phyloP scores from a whole-genome alignment of 2,329 filamentous ascomycete species.

The Aspergillus jensenii region DNA sequence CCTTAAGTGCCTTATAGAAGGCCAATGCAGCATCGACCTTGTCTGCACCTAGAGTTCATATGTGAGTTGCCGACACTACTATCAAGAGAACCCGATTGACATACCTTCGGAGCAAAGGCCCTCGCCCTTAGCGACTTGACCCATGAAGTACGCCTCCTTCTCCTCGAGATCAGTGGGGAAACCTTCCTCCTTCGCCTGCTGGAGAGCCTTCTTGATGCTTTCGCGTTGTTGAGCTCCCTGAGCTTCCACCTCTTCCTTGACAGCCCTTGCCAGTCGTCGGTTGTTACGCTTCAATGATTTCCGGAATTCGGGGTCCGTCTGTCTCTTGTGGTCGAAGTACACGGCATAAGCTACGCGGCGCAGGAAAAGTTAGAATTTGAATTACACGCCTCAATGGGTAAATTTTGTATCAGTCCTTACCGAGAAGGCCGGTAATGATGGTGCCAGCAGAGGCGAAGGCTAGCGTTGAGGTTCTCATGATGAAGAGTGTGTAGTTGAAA shows the following conservation, averaged over 20 bases:
- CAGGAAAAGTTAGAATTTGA: constrained; percentile 10
- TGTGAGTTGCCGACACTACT: constrained; percentile 11
- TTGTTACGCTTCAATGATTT: constrained; percentile 55
- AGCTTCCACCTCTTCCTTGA: constrained; percentile 49
- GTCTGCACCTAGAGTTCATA: constrained; percentile 33
- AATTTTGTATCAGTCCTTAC: constrained; percentile 31
- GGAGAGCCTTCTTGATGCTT: constrained; percentile 71
- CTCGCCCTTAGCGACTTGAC: constrained; percentile 89
- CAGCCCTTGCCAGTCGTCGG: constrained; percentile 46
- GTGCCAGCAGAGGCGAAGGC: constrained; percentile 59
- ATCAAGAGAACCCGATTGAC: constrained; percentile 28
- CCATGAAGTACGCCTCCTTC: constrained; percentile 95
- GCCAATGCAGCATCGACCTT: constrained; percentile 80
- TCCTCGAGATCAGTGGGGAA: constrained; percentile 90
- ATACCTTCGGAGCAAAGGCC: constrained; percentile 77
- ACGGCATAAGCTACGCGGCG: constrained; percentile 56
- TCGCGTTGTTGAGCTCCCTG: constrained; percentile 54
- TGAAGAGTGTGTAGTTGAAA: constrained; percentile 20
- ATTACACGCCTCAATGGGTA: not conserved
- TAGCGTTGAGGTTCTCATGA: constrained; percentile 58
- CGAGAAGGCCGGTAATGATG: constrained; percentile 57
- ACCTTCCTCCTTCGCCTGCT: constrained; percentile 83
- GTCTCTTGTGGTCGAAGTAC: constrained; percentile 67
- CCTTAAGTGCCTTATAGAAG: constrained; percentile 98
- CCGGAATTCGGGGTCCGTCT: constrained; percentile 63